These are phyloP conservation scores for Trebouxia gelatinosa DNA, from an alignment of 163 green algal genomes.

Conservation along the genomic window DNA sequence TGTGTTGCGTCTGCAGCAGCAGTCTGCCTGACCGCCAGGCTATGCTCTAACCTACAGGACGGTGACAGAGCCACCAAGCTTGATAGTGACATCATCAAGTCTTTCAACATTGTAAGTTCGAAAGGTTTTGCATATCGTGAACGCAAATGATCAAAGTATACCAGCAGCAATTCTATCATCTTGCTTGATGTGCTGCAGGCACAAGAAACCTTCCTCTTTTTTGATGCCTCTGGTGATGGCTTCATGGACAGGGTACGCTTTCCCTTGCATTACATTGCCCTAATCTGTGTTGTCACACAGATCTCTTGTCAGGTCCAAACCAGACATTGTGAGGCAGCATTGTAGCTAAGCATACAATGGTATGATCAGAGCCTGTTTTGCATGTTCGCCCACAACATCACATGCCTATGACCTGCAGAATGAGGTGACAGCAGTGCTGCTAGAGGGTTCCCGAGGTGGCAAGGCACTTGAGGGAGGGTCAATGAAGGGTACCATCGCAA, in stretches of 20 bases:
- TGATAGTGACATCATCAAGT: slow-evolving; percentile 27
- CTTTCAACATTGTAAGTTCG: slow-evolving; percentile 24
- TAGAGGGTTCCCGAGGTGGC: not conserved
- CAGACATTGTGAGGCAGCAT: too few species aligned
- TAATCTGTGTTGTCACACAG: too few species aligned
- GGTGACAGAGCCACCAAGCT: not conserved
- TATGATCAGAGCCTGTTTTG: too few species aligned
- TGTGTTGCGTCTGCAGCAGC: too few species aligned
- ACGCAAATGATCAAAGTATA: too few species aligned
- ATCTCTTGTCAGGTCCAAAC: too few species aligned
- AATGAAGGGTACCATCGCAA: slow-evolving; percentile 16
- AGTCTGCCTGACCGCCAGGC: too few species aligned
- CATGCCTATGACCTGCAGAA: slow-evolving; percentile 14
- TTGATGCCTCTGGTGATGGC: slow-evolving; percentile 35
- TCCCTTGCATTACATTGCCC: too few species aligned
- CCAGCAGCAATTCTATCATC: not conserved
- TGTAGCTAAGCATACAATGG: too few species aligned
- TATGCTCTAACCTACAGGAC: too few species aligned
- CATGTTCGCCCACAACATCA: too few species aligned
- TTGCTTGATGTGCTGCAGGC: slow-evolving; percentile 7
- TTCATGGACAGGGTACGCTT: slow-evolving; percentile 35
- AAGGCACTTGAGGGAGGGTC: not conserved
- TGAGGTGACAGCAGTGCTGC: slow-evolving; percentile 24
- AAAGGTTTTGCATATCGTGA: not conserved
- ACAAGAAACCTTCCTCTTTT: slow-evolving; percentile 37